Evolutionary conservation across 2,329 filamentous ascomycete species (phyloP).

Genomic region (Coleophoma eucalyptorum): DNA sequence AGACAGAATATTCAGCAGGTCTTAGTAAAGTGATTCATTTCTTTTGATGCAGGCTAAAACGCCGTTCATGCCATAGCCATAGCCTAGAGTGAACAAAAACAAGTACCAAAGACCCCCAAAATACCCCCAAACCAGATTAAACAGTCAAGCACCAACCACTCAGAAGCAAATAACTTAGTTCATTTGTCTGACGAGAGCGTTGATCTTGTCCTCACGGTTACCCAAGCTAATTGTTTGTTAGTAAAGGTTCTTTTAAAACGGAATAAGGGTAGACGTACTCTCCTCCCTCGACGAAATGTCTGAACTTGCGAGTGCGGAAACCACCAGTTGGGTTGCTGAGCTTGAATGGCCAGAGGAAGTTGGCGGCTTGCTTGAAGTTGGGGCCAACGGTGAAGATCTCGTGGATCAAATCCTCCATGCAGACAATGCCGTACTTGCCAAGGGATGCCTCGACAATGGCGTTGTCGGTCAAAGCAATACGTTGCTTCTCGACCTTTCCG

Average conservation of each 20-base stretch:
- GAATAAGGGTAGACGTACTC: conserved; percentile 42
- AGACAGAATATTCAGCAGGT: neutral
- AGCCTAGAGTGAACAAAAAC: conserved; percentile 1
- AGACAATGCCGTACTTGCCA: conserved; percentile 98
- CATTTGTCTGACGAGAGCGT: conserved; percentile 94
- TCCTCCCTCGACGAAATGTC: conserved; percentile 98
- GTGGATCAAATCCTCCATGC: conserved; percentile 98
- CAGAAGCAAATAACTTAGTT: conserved; percentile 59
- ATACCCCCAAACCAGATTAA: neutral
- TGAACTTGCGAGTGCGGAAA: conserved; percentile 91
- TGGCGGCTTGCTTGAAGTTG: conserved; percentile 99
- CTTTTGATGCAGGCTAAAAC: conserved; percentile 2
- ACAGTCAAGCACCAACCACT: neutral
- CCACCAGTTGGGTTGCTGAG: conserved; percentile 96
- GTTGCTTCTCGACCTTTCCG: conserved; percentile 98
- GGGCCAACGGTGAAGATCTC: conserved; percentile 98
- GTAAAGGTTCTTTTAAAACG: too few relatives aligned
- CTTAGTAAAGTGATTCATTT: conserved; percentile 1
- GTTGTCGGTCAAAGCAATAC: conserved; percentile 95
- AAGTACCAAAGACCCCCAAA: conserved; percentile 3
- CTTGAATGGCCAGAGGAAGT: conserved; percentile 99
- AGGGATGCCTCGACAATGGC: conserved; percentile 94
- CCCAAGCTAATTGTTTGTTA: conserved; percentile 47
- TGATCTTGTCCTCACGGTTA: conserved; percentile 97
- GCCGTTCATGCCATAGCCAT: conserved; percentile 4